Evolutionary conservation across 1,139 yeast species (phyloP).

Genomic region (Diutina mesorugosa): DNA sequence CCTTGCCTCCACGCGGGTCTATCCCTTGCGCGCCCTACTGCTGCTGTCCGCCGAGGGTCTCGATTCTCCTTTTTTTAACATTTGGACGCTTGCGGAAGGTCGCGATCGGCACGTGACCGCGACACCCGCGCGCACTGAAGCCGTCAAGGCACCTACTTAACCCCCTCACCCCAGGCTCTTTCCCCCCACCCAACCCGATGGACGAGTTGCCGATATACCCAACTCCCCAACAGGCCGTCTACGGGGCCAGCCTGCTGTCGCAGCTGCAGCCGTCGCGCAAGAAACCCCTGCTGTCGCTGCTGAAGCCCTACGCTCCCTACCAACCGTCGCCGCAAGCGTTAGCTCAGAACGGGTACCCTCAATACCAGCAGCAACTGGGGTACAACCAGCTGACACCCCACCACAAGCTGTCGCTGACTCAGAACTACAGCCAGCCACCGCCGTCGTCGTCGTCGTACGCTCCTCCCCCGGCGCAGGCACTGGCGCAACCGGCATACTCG

Average conservation of each 20-base stretch:
- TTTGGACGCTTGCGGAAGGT: neutral
- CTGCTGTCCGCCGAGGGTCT: too few relatives aligned
- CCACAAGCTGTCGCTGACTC: neutral
- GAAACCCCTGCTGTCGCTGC: neutral
- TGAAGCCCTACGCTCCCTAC: neutral
- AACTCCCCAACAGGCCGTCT: constrained; percentile 34
- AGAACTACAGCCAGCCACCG: neutral
- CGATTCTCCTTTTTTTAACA: too few relatives aligned
- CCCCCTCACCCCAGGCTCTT: neutral
- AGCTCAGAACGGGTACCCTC: constrained; percentile 5
- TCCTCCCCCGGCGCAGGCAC: neutral
- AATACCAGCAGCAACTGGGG: constrained; percentile 6
- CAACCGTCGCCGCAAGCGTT: constrained; percentile 1
- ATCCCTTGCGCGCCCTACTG: neutral
- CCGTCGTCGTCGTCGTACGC: neutral
- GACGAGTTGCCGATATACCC: constrained; percentile 35
- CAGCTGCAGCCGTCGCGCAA: neutral
- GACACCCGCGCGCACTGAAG: neutral
- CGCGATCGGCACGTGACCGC: neutral
- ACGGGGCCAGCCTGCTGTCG: constrained; percentile 11
- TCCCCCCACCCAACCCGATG: neutral
- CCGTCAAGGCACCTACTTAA: neutral
- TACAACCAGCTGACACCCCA: neutral
- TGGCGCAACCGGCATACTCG: neutral
- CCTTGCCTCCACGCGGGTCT: neutral